Evolutionary conservation across 2,329 filamentous ascomycete genomes (phyloP), one percentile per base, ranked within the genome.

Genomic region (Penicillium sp.): DNA sequence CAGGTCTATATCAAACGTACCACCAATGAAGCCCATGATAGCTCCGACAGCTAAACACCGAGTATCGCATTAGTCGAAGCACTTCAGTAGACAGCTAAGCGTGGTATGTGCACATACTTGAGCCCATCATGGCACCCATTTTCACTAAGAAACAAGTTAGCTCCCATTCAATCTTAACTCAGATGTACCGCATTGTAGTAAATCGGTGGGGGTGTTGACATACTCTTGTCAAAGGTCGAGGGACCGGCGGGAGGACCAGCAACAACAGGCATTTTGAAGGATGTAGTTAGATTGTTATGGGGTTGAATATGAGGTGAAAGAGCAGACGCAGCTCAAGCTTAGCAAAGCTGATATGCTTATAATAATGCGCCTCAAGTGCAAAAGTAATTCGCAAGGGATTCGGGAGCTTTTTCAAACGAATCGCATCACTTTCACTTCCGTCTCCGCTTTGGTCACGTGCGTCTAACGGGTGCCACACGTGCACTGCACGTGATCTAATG

Each of bases 51-150:
- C 95, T 98, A 68, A 59, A 43, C 57, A 61, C 39, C 37, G 43
- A 58, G 35, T 56, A 49, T 56, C 48, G 57, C 57, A 55, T 65
- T 60, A 66, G 66, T 53, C 55, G 9, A 24, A 55, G 56, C 26
- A 57, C 46, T 31, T 39, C 19, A 14, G 19, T 44, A 49, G 48
- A 55, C 24, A 19, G 24, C 45, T 27, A 14, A 19, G 49, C n/a
- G n/a, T 42, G 35, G 60, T 46, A 46, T 56, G 52, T 44, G 48
- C 56, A 85, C 92, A 70, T 90, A 98, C 93, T 96, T 75, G 92
- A 91, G 68, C 95, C 95, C 92, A 98, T 98, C 88, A 99, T 88
- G 62, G 90, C 92, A 68, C 95, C 95, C 92, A 98, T 97, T 83
- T 96, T 97, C 76, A 93, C 92, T 96, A 74, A 68, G 63, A 49